A percentile compares a stretch with the other conserved stretches of the same genome.
phyloP scores from a whole-genome alignment of 2,329 filamentous ascomycete species.

The Hypomyces perniciosus region DNA sequence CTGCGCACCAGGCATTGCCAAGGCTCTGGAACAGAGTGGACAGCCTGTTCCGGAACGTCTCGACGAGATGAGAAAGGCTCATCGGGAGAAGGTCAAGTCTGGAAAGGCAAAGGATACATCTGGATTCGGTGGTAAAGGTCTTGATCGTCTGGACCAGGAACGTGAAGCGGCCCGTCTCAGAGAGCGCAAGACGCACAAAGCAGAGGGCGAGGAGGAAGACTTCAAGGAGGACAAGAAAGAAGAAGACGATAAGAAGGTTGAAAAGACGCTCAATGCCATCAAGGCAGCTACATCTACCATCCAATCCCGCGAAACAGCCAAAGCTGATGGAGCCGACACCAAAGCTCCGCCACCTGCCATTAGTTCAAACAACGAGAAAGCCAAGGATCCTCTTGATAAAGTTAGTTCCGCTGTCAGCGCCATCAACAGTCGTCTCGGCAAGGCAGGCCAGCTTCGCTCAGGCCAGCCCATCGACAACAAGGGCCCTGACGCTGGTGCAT shows the following conservation, averaged over 20 bases:
- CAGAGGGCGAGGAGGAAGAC: conserved; percentile 78
- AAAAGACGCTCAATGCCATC: conserved; percentile 61
- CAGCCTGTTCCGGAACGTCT: conserved; percentile 71
- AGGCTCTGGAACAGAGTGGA: conserved; percentile 87
- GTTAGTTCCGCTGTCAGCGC: conserved; percentile 85
- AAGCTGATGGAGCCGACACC: conserved; percentile 30
- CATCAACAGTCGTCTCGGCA: conserved; percentile 85
- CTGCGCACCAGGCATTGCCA: conserved; percentile 80
- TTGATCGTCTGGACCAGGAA: conserved; percentile 86
- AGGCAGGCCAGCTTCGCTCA: conserved; percentile 80
- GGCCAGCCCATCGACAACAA: conserved; percentile 98
- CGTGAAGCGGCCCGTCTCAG: conserved; percentile 80
- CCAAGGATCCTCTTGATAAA: conserved; percentile 70
- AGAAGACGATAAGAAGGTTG: conserved; percentile 63
- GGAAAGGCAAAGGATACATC: conserved; percentile 85
- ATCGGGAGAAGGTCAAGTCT: conserved; percentile 84
- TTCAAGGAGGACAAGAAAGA: conserved; percentile 71
- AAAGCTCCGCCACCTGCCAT: conserved; percentile 39
- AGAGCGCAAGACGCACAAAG: conserved; percentile 84
- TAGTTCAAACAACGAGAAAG: conserved; percentile 50
- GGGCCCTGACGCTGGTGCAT: conserved; percentile 91
- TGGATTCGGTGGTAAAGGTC: conserved; percentile 90
- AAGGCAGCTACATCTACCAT: conserved; percentile 56
- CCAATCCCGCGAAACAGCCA: conserved; percentile 45
- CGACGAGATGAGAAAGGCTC: conserved; percentile 61